Evolutionary conservation across 768 basidiomycete genomes (phyloP), one percentile per base, ranked within the genome.

Genomic region (Sarcodon sp.): DNA sequence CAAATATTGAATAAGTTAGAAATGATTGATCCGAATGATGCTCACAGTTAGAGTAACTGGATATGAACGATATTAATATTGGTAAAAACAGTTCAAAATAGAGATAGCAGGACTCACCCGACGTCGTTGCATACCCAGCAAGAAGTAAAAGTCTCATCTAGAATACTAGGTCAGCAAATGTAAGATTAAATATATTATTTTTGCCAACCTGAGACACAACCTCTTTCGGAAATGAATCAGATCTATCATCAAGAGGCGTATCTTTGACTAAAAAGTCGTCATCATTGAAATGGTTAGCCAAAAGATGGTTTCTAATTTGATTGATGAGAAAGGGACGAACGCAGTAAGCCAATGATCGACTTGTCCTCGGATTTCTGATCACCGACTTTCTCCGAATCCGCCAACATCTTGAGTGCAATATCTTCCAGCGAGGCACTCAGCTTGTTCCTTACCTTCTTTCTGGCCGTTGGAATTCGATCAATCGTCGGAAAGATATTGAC

Each of bases 41-140:
- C 21, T 27, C 21, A 27, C 21, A 27, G 3, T 27, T 27, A 27
- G 21, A 27, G 21, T 4, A 4, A 27, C 21, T 27, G 21, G 13
- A 33, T 10, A 35, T 4, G 21, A 43, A 32, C 9, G 33, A 33
- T n/a, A 44, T 16, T 11, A 33, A 33, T n/a, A 44, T 16, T 18
- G 16, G 2, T 21, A 41, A 4, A 27, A 27, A 13, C 43, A 10
- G 21, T 11, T 16, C 18, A 15, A 37, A 31, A 11, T 13, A 27
- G 21, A 27, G 12, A 37, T 32, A 45, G 11, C 44, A 39, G 7
- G 35, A 45, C 61, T 38, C 51, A 66, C 68, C 62, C 0, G 68
- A 68, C 3, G 75, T 77, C 4, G 76, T 77, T 59, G 76, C 76
- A 46, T 77, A 78, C 33, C 75, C 75, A n/a, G 63, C 63, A 34